A percentile compares a stretch with the other conserved stretches of the same genome.
Conservation (phyloP, 2,329 filamentous ascomycete genomes). For the Botrytis fragariae region DNA sequence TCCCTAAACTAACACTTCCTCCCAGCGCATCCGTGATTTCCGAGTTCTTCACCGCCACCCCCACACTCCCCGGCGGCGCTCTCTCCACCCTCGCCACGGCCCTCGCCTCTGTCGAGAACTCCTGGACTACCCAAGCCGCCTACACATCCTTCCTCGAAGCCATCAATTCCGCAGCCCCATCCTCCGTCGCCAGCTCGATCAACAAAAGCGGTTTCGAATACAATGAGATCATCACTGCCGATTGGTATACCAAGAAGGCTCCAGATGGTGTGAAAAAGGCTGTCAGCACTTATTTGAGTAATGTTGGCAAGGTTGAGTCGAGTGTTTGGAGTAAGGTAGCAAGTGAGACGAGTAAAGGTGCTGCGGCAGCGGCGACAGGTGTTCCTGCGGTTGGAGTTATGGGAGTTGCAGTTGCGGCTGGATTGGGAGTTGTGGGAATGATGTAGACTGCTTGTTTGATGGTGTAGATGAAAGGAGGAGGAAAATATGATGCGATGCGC, state of each 20-base stretch:
- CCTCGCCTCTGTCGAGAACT: not conserved
- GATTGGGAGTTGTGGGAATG: slow-evolving; percentile 12
- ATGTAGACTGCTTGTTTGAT: not conserved
- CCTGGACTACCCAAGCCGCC: not conserved
- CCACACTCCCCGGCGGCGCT: slow-evolving; percentile 24
- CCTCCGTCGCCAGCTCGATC: slow-evolving; percentile 19
- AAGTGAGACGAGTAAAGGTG: slow-evolving; percentile 23
- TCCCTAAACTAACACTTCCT: not conserved
- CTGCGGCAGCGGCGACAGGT: slow-evolving; percentile 19
- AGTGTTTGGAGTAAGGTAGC: slow-evolving; percentile 27
- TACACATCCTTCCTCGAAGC: slow-evolving; percentile 8
- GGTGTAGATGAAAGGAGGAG: not conserved
- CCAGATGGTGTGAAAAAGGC: slow-evolving; percentile 25
- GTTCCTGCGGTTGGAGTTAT: slow-evolving; percentile 18
- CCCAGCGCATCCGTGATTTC: slow-evolving; percentile 28
- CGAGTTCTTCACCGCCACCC: slow-evolving; percentile 26
- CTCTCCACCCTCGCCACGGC: slow-evolving; percentile 29
- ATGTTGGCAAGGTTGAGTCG: not conserved
- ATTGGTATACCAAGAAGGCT: slow-evolving; percentile 31
- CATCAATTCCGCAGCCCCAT: slow-evolving; percentile 28
- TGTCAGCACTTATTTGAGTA: slow-evolving; percentile 22
- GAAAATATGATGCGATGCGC: not conserved
- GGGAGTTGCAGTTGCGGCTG: slow-evolving; percentile 21
- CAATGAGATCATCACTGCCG: slow-evolving; percentile 20
- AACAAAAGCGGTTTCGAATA: slow-evolving; percentile 22